Percentiles rank a stretch among this genome's conserved stretches.
Evolutionary conservation across 768 basidiomycete genomes (phyloP).

Genomic region (Mycena vulgaris): DNA sequence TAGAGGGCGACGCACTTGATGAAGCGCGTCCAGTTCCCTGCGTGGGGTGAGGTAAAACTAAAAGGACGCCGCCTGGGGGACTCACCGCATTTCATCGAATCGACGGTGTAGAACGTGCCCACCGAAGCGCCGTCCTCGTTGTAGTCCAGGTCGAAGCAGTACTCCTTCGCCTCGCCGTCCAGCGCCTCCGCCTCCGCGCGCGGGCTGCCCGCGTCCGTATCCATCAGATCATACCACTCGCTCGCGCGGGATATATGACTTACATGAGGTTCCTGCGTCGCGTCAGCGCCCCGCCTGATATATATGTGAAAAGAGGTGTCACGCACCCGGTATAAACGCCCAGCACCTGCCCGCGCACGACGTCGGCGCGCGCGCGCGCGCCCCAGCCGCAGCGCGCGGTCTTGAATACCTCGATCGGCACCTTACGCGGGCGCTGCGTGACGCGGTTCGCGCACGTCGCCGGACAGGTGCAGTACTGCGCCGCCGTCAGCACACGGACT

Average conservation of each 20-base stretch:
- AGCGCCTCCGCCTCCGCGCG: slow-evolving; percentile 22
- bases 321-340: slow-evolving; percentile 45
- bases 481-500: too few relatives aligned
- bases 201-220: background rate
- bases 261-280: slow-evolving; percentile 31
- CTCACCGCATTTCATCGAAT: slow-evolving; percentile 27
- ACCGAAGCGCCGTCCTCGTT: slow-evolving; percentile 14
- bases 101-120: slow-evolving; percentile 25
- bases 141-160: slow-evolving; percentile 43
- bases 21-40: slow-evolving; percentile 49
- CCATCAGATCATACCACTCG: background rate
- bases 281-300: background rate
- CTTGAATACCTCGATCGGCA: slow-evolving; percentile 45
- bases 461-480: slow-evolving; percentile 32
- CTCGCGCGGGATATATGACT: background rate
- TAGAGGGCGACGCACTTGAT: slow-evolving; percentile 39
- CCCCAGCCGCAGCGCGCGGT: slow-evolving; percentile 44
- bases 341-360: slow-evolving; percentile 39
- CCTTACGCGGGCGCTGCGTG: slow-evolving; percentile 39
- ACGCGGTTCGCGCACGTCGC: slow-evolving; percentile 40
- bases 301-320: background rate
- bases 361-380: slow-evolving; percentile 36
- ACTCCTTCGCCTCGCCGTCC: slow-evolving; percentile 20
- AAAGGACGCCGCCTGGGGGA: too few relatives aligned
- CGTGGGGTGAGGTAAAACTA: background rate